These are phyloP conservation scores for Cercis canadensis DNA, from an alignment of 306 rosid genomes.

Conservation along the genomic window DNA sequence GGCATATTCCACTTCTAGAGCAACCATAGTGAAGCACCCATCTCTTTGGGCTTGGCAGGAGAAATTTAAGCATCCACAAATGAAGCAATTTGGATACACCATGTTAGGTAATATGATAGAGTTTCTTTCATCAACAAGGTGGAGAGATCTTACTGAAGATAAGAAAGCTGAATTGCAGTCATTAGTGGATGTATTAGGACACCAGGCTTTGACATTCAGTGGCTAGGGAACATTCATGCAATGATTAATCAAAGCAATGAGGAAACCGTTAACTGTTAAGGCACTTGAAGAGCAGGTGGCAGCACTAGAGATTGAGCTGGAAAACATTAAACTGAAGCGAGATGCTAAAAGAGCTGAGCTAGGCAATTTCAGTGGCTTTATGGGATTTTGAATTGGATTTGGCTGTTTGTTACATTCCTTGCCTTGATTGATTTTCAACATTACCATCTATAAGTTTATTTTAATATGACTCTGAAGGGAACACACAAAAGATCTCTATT, in stretches of 20 bases:
- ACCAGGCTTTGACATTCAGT: background rate
- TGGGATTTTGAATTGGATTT: no score
- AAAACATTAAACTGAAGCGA: background rate
- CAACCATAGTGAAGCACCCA: background rate
- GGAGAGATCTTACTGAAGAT: background rate
- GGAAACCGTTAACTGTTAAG: background rate
- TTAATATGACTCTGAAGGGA: no score
- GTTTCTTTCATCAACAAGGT: background rate
- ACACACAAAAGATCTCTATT: no score
- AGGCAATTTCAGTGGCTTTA: background rate
- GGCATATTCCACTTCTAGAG: background rate
- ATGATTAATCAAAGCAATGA: background rate
- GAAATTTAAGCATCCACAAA: background rate
- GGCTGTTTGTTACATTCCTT: no score
- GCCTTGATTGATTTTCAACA: no score
- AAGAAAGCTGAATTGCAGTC: background rate
- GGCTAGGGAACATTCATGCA: background rate
- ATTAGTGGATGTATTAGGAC: background rate
- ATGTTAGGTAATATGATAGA: background rate
- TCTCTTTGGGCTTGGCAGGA: background rate
- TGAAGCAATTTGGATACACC: background rate
- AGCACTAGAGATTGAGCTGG: background rate
- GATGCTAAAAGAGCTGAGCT: background rate
- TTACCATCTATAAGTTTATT: no score
- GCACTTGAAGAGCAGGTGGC: background rate